Conservation (phyloP, 2,329 filamentous ascomycete genomes). For the Fusarium verticillioides region DNA sequence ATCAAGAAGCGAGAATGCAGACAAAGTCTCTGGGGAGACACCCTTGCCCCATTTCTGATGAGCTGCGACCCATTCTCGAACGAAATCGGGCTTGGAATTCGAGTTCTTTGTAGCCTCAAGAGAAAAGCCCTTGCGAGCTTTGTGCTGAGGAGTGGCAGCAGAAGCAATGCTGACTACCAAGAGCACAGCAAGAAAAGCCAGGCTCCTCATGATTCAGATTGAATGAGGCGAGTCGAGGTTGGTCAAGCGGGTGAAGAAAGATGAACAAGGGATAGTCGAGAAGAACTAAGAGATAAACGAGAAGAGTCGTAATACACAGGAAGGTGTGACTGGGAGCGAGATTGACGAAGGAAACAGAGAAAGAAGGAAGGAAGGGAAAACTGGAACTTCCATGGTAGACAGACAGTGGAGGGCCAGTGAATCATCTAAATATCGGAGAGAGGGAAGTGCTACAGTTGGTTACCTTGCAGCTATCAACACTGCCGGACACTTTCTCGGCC, state of each 20-base stretch:
- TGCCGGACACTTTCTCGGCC: slow-evolving; percentile 19
- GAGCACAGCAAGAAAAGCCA: slow-evolving; percentile 29
- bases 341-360: not conserved
- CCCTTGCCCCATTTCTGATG: slow-evolving; percentile 50
- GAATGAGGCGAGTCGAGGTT: not conserved
- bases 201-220: slow-evolving; percentile 25
- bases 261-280: not conserved
- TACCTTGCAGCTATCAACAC: not conserved
- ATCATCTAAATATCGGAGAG: slow-evolving; percentile 2
- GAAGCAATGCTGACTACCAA: slow-evolving; percentile 18
- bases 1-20: slow-evolving; percentile 45
- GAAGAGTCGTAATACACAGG: not conserved
- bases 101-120: slow-evolving; percentile 41
- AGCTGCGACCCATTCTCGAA: slow-evolving; percentile 49
- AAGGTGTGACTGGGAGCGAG: not conserved
- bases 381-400: not conserved
- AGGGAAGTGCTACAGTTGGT: slow-evolving; percentile 1
- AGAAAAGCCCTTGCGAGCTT: slow-evolving; percentile 42
- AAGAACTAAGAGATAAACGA: not conserved
- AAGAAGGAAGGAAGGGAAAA: not conserved
- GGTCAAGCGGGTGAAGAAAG: not conserved
- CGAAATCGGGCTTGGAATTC: slow-evolving; percentile 46
- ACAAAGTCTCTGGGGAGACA: slow-evolving; percentile 28
- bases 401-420: not conserved
- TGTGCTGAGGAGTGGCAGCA: slow-evolving; percentile 21